phyloP scores from a whole-genome alignment of 495 filamentous ascomycete genomes.

The Penicillium psychrofluorescens region DNA sequence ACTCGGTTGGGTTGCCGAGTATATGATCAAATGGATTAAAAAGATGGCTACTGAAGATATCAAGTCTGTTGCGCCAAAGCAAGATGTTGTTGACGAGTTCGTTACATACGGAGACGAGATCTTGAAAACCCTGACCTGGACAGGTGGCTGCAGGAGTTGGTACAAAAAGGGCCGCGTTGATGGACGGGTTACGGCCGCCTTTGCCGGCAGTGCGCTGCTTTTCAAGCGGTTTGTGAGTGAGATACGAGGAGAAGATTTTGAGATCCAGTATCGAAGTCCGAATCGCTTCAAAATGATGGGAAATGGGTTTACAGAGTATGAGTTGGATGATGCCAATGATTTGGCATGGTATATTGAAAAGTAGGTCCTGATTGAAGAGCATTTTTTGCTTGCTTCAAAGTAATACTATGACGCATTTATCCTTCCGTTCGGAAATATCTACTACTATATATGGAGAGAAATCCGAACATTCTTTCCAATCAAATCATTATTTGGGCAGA shows the following conservation, averaged over 20 bases:
- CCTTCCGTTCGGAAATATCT: too few relatives aligned
- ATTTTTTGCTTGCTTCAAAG: too few relatives aligned
- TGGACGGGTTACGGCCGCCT: constrained; percentile 36
- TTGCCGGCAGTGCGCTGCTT: constrained; percentile 37
- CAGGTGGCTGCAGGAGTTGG: constrained; percentile 38
- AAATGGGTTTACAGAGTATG: constrained; percentile 32
- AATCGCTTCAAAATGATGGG: constrained; percentile 47
- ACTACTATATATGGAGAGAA: too few relatives aligned
- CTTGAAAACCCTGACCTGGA: constrained; percentile 40
- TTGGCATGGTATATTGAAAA: constrained; percentile 19
- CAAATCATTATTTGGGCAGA: too few relatives aligned
- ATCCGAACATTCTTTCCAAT: too few relatives aligned
- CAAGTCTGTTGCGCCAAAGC: constrained; percentile 34
- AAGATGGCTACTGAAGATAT: constrained; percentile 41
- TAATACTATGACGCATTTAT: too few relatives aligned
- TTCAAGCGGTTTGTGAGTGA: constrained; percentile 43
- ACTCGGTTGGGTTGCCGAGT: constrained; percentile 42
- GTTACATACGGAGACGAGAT: constrained; percentile 32
- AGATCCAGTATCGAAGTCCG: constrained; percentile 32
- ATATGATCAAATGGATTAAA: constrained; percentile 44
- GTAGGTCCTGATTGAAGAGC: too few relatives aligned
- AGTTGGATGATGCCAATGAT: constrained; percentile 17
- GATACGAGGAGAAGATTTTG: constrained; percentile 42
- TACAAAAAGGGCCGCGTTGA: constrained; percentile 35
- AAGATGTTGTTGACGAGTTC: constrained; percentile 33